Base-by-base conservation (phyloP, 2,329 filamentous ascomycete genomes). In the Ophiostoma sp. region DNA sequence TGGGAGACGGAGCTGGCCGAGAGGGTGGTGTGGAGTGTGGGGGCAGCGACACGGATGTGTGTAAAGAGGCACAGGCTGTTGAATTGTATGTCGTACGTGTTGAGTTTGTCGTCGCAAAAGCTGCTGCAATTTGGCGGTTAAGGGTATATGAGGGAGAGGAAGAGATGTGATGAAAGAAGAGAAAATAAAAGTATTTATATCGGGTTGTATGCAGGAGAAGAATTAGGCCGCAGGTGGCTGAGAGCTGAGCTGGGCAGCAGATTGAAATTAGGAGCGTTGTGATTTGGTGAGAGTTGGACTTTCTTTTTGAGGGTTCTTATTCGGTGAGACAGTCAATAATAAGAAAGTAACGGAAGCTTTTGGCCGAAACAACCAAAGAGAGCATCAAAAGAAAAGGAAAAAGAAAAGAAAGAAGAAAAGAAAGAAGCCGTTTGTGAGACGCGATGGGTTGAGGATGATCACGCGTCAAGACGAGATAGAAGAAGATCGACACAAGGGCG, bases 1-100 rank as follows among this genome's bases (percentile, higher is more conserved):
- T n/a, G 36, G 23, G 36, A 36, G 31, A 67, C 67, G 70, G 67
- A 69, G 70, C 67, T 69, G 70, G 67, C 67, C 70, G 70, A 67
- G 70, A 67, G 15, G 57, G 69, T 60, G 67, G 70, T 69, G 70
- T 67, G 70, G 67, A 36, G 70, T 67, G 57, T 67, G 67, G 31
- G 65, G 57, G 67, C 48, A 69, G 60, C 31, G 48, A 13, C 33
- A 39, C n/a, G n/a, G n/a, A n/a, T n/a, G n/a, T n/a, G n/a, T n/a
- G n/a, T n/a, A n/a, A n/a, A n/a, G n/a, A n/a, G n/a, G 17, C 44
- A 6, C 44, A 0, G 10, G 8, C 7, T n/a, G 44, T 20, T 7
- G 20, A n/a, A n/a, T 17, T 48, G 20, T 20, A 17, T 39, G 17
- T 48, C 44, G 44, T 20, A 7, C 7, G 1, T 20, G 17, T 20